Conservation (phyloP, 306 rosid species). For the Lathyrus sativus region DNA sequence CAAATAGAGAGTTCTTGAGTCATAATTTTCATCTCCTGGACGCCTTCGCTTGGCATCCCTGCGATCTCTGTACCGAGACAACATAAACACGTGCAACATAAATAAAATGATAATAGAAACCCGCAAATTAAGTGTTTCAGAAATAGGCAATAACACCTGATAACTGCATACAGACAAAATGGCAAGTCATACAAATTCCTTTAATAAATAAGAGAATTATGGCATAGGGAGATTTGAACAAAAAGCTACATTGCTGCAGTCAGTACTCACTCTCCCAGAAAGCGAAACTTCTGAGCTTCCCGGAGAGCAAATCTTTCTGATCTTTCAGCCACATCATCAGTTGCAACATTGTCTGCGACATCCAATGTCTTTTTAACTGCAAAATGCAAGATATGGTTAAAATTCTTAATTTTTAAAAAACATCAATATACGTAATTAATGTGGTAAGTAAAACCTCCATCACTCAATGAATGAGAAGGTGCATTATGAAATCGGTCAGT, state of each 20-base stretch:
- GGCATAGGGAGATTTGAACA: slow-evolving; percentile 12
- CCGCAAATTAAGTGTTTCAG: slow-evolving; percentile 4
- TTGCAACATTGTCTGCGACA: slow-evolving; percentile 42
- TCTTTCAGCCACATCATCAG: slow-evolving; percentile 59
- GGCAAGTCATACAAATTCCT: slow-evolving; percentile 7
- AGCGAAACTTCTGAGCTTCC: slow-evolving; percentile 64
- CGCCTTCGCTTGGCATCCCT: slow-evolving; percentile 71
- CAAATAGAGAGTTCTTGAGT: slow-evolving; percentile 75
- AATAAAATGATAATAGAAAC: slow-evolving; percentile 28
- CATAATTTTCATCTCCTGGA: slow-evolving; percentile 76
- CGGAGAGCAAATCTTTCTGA: slow-evolving; percentile 71
- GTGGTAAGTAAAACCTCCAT: slow-evolving; percentile 2
- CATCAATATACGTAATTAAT: slow-evolving; percentile 10
- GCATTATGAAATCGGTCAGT: neutral
- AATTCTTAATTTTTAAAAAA: slow-evolving; percentile 17
- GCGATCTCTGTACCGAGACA: slow-evolving; percentile 54
- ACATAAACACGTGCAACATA: slow-evolving; percentile 32
- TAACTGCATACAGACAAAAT: slow-evolving; percentile 23
- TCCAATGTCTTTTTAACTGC: slow-evolving; percentile 55
- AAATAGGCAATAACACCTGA: slow-evolving; percentile 20
- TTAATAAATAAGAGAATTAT: neutral
- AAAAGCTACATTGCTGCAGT: neutral
- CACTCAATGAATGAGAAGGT: neutral
- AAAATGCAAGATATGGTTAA: slow-evolving; percentile 30
- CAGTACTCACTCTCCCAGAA: slow-evolving; percentile 70